Evolutionary conservation across 2,329 filamentous ascomycete genomes (phyloP).

Genomic region (Trichophyton rubrum): DNA sequence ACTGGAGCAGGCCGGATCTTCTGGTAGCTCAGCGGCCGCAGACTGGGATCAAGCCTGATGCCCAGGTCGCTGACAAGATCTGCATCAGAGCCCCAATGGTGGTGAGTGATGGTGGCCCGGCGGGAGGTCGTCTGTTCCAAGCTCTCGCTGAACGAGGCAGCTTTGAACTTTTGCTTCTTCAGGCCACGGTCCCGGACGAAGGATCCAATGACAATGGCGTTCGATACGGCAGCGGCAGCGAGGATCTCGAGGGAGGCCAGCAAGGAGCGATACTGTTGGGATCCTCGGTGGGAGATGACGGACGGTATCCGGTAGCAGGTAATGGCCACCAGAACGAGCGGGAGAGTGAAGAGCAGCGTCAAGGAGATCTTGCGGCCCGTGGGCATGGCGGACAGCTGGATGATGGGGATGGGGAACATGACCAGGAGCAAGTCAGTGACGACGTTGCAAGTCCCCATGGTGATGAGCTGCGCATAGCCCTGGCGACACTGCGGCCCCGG

Average conservation of each 20-base stretch:
- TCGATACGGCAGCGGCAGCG: slow-evolving; percentile 75
- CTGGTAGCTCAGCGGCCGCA: slow-evolving; percentile 28
- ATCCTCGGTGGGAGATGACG: slow-evolving; percentile 57
- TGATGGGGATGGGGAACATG: slow-evolving; percentile 78
- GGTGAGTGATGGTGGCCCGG: slow-evolving; percentile 48
- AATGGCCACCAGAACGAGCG: slow-evolving; percentile 64
- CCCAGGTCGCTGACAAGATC: slow-evolving; percentile 74
- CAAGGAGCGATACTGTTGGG: slow-evolving; percentile 77
- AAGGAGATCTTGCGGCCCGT: slow-evolving; percentile 68
- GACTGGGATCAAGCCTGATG: slow-evolving; percentile 47
- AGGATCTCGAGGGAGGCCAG: slow-evolving; percentile 83
- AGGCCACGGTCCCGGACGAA: slow-evolving; percentile 82
- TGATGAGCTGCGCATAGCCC: slow-evolving; percentile 74
- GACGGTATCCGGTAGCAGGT: slow-evolving; percentile 71
- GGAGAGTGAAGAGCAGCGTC: slow-evolving; percentile 68
- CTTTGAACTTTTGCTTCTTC: slow-evolving; percentile 75
- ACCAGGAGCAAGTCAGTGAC: slow-evolving; percentile 80
- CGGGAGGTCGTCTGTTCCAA: slow-evolving; percentile 28
- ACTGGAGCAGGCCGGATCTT: slow-evolving; percentile 29
- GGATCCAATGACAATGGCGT: slow-evolving; percentile 78
- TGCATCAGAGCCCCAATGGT: slow-evolving; percentile 79
- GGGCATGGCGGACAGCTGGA: slow-evolving; percentile 64
- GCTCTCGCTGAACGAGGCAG: slow-evolving; percentile 38
- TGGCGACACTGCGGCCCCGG: slow-evolving; percentile 76
- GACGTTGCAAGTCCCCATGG: slow-evolving; percentile 80